Evolutionary conservation across 2,329 filamentous ascomycete genomes (phyloP), one percentile per base, ranked within the genome.

Genomic region (Arthrobotrys iridis): DNA sequence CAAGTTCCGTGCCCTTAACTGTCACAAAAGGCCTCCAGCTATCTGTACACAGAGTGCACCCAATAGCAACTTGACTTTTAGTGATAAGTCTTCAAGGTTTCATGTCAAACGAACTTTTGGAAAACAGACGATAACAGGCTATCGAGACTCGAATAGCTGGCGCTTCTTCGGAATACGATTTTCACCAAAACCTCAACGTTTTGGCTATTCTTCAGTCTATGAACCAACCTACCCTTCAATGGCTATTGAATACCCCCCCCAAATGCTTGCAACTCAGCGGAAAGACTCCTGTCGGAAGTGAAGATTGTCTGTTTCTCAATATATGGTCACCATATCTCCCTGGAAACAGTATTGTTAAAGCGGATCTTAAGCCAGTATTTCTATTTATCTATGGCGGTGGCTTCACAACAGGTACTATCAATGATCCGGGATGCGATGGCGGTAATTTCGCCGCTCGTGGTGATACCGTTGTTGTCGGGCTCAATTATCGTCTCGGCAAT

Each of bases 131-230:
- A 72, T 81, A 28, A 81, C 80, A 0, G 81, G 81, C n/a, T 82
- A 81, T 77, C 83, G 84, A 7, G 84, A 85, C 67, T 82, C 81
- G 15, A 81, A 83, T 26, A 83, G 83, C n/a, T 87, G 86, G 77
- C 84, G 85, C 4, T 87, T 87, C 77, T 80, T 85, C 11, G 85
- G 85, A 7, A 79, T 87, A 28, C 82, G 84, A 57, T 86, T 85
- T 74, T 84, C 84, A 2, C 76, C 82, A 0, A 80, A 82, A 64
- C 84, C 84, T 0, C 78, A 82, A 57, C 81, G 85, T 10, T 86
- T 85, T 77, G 82, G 81, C 0, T 84, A 86, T 74, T 82, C 84
- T 0, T 79, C 78, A 10, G 79, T 80, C 0, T 85, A 85, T 74
- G n/a, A n/a, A n/a, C n/a, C n/a, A n/a, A n/a, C 73, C 79, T 22